Evolutionary conservation across 176 grass and related monocot genomes (phyloP), one percentile per base, ranked within the genome.

Genomic region (Rhynchospora breviuscula): DNA sequence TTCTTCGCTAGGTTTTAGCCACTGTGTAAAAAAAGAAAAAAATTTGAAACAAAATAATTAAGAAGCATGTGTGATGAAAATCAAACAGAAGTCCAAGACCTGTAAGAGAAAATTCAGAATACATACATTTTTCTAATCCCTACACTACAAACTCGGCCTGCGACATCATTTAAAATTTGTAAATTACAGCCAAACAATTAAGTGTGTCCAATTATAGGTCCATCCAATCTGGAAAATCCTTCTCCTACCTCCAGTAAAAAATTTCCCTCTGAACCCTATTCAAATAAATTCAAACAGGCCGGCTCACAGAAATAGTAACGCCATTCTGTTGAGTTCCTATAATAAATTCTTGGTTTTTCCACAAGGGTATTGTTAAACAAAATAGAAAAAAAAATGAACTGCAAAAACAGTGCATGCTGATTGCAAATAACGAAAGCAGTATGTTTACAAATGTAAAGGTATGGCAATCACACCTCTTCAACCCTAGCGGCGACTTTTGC

Each of bases 401-500:
- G 51, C 17, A 33, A 66, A 68, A 68, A 79, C 3, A 14, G 51
- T 59, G 47, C 0, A 6, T 63, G 57, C 2, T 83, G 60, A 23
- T 35, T 69, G 19, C 46, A 40, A 51, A 33, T 76, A 49, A 46
- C 23, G 13, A 87, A 56, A 78, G 12, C 25, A 18, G 22, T 78
- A 25, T 11, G 53, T 59, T 68, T 10, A n/a, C 47, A 9, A 73
- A 68, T 57, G 66, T 22, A 60, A 79, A 54, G 49, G 29, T 64
- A 29, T 8, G 49, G 60, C 1, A 35, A 61, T 2, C 26, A 11
- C 33, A 94, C 95, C 90, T 93, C 91, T 70, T 98, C 95, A 25
- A 89, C 74, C 75, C 89, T 90, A 3, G 85, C 95, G 10, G 95
- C 95, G 77, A 89, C 87, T 89, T 95, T 90, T 9, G 92, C 92